These are phyloP conservation scores for Knufia petricola DNA, from an alignment of 2,329 filamentous ascomycete genomes.

Conservation along the genomic window DNA sequence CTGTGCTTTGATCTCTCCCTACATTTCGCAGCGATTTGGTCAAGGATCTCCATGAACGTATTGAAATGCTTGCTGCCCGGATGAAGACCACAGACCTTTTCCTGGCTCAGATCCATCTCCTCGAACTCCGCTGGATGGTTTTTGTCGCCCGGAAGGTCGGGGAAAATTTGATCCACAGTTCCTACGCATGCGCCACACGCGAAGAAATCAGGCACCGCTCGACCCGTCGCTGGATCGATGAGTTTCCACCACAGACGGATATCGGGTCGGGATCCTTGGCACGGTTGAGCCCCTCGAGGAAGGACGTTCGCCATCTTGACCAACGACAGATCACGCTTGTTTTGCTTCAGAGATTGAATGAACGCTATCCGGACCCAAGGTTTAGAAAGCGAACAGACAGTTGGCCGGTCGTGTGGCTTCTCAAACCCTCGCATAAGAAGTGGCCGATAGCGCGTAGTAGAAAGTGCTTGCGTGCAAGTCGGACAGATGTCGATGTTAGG, in stretches of 20 bases:
- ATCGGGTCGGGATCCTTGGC: conserved; percentile 50
- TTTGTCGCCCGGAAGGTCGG: conserved; percentile 49
- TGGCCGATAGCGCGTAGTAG: conserved; percentile 58
- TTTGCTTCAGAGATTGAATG: conserved; percentile 65
- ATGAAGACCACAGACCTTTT: conserved; percentile 60
- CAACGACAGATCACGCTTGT: conserved; percentile 55
- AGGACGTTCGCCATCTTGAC: conserved; percentile 57
- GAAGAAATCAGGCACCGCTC: conserved; percentile 59
- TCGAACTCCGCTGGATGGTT: too few species aligned
- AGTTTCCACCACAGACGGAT: conserved; percentile 66
- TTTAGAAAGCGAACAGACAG: conserved; percentile 69
- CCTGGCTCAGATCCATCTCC: conserved; percentile 33
- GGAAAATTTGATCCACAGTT: conserved; percentile 63
- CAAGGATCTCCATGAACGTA: conserved; percentile 47
- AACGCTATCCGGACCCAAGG: conserved; percentile 80
- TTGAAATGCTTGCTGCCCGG: conserved; percentile 49
- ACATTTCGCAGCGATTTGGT: conserved; percentile 42
- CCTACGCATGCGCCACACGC: conserved; percentile 66
- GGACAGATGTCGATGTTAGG: conserved; percentile 73
- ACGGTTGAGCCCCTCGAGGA: conserved; percentile 43
- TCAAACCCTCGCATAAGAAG: conserved; percentile 55
- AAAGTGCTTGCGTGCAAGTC: conserved; percentile 63
- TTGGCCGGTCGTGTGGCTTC: conserved; percentile 47
- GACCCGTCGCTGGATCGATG: conserved; percentile 55
- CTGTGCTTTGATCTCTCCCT: conserved; percentile 16